Evolutionary conservation across 106 monocot species (phyloP), one percentile per base, ranked within the genome.

Genomic region (Dendrobium nobile): DNA sequence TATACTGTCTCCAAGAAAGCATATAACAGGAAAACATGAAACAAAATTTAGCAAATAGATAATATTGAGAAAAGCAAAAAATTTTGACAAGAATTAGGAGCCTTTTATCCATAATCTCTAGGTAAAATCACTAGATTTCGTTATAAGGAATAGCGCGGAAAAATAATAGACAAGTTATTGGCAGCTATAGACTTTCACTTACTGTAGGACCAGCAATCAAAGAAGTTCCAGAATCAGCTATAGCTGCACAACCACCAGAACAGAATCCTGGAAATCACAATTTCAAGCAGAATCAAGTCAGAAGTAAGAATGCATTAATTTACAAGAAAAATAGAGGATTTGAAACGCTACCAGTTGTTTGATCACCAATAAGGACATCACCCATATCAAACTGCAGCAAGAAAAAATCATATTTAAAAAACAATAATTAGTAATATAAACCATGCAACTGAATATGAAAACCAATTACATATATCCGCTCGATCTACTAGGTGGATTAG

Each of bases 151-250:
- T n/a, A 8, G 24, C 2, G 64, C 22, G 24, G 64, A 24, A 64
- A 64, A 64, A 64, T 64, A 64, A 64, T 22, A 58, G 33, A 37
- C 1, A n/a, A 72, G 37, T 15, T 72, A 33, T 37, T 72, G 37
- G 7, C 2, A 77, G 77, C 5, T 5, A 77, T 27, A 77, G 54
- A 7, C 22, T 47, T 10, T n/a, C 92, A 81, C 86, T 58, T 88
- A 93, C 93, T 18, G 87, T 93, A 67, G 93, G 93, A 54, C 93
- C 93, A 59, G 93, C 82, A 80, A 93, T 77, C 85, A 93, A 77
- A 56, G 93, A 93, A 75, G 90, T 90, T 79, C 93, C 93, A 80
- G 93, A 93, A 90, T 93, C 93, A 43, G 90, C 90, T 67, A 93
- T 90, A 80, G 90, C 93, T 3, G 88, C 79, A 79, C 93, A 93